Evolutionary conservation across 2,329 filamentous ascomycete species (phyloP).

Genomic region (Aspergillus intermedius): DNA sequence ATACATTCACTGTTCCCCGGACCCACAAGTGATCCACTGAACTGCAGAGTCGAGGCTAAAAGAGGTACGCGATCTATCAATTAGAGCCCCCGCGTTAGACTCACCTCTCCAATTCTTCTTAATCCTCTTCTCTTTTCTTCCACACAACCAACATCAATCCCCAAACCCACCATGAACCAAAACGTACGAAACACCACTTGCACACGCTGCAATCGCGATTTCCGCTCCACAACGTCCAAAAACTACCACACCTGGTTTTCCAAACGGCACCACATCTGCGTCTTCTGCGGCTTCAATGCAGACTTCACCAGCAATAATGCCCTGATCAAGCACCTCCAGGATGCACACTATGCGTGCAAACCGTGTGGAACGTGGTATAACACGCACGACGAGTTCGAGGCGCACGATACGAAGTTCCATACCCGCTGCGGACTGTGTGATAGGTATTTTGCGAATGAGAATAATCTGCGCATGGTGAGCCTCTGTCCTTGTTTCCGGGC

Average conservation of each 20-base stretch:
- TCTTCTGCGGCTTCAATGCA: constrained; percentile 1
- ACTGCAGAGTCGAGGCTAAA: too few species aligned
- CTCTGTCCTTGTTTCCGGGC: background rate
- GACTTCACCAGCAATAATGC: constrained; percentile 4
- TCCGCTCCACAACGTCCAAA: background rate
- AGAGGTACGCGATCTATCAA: too few species aligned
- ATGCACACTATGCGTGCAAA: background rate
- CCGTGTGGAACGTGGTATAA: background rate
- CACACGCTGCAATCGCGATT: background rate
- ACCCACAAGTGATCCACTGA: too few species aligned
- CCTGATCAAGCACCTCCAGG: background rate
- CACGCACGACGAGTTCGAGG: background rate
- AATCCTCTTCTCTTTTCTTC: background rate
- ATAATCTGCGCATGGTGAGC: background rate
- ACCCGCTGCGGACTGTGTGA: background rate
- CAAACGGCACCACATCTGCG: constrained; percentile 5
- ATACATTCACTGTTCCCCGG: too few species aligned
- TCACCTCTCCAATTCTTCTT: background rate
- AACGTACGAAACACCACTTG: background rate
- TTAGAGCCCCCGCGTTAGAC: too few species aligned
- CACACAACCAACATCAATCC: background rate
- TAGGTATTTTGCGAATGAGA: background rate
- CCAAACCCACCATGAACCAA: background rate
- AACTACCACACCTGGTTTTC: constrained; percentile 3
- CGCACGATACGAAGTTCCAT: background rate